phyloP scores from a whole-genome alignment of 352 stramenopile species.

The Albugo laibachii region DNA sequence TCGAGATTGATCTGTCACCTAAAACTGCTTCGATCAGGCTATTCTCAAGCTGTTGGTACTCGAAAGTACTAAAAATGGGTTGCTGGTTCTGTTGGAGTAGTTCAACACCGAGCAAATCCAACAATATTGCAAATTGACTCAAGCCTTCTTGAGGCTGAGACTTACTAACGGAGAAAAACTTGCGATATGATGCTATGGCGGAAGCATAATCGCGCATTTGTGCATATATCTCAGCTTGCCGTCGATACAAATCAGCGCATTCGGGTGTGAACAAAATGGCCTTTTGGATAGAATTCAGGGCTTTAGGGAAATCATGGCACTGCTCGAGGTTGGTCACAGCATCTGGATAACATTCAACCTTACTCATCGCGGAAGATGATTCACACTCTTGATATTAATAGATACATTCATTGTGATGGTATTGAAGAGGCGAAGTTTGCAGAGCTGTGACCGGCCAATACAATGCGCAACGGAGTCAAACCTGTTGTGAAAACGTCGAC shows the following conservation, averaged over 20 bases:
- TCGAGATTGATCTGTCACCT: not conserved
- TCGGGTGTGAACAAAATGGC: slow-evolving; percentile 52
- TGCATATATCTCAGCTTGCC: slow-evolving; percentile 46
- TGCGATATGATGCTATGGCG: slow-evolving; percentile 57
- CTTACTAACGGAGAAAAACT: slow-evolving; percentile 34
- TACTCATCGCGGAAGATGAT: slow-evolving; percentile 6
- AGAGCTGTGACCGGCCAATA: slow-evolving; percentile 1
- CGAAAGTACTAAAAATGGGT: too few relatives aligned
- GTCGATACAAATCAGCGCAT: slow-evolving; percentile 26
- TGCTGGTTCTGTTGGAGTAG: too few relatives aligned
- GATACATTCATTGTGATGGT: not conserved
- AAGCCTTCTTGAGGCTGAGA: slow-evolving; percentile 46
- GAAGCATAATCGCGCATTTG: slow-evolving; percentile 62
- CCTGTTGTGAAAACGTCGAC: slow-evolving; percentile 76
- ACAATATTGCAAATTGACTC: slow-evolving; percentile 45
- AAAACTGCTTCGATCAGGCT: slow-evolving; percentile 1
- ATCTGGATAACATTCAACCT: slow-evolving; percentile 25
- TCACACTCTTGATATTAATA: not conserved
- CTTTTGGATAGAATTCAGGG: slow-evolving; percentile 41
- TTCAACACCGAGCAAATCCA: slow-evolving; percentile 25
- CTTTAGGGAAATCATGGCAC: slow-evolving; percentile 18
- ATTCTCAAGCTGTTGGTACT: not conserved
- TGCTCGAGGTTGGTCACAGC: slow-evolving; percentile 28
- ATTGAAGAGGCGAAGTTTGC: not conserved
- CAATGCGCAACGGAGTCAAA: slow-evolving; percentile 46